A percentile compares a stretch with the other conserved stretches of the same genome.
These are phyloP conservation scores for Suillus variegatus DNA, from an alignment of 768 basidiomycete genomes.

Conservation along the genomic window DNA sequence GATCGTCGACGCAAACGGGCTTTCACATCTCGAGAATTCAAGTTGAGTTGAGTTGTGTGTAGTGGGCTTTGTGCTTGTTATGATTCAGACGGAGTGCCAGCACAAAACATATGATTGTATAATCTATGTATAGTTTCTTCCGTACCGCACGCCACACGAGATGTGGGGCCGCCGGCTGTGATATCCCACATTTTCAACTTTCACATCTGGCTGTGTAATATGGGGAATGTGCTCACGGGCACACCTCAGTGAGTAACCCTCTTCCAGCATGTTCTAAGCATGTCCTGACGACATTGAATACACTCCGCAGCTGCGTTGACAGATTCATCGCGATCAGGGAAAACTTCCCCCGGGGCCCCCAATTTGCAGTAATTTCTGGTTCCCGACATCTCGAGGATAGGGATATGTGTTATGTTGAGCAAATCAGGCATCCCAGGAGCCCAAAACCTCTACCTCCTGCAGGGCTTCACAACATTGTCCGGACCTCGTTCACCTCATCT, in stretches of 20 bases:
- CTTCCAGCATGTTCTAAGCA: not conserved
- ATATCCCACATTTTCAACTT: not conserved
- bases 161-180: not conserved
- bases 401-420: not conserved
- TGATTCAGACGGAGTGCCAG: not conserved
- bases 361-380: not conserved
- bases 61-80: not conserved
- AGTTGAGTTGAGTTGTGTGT: not conserved
- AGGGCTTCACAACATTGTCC: slow-evolving; percentile 26
- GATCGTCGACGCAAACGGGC: not conserved
- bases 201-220: not conserved
- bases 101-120: not conserved
- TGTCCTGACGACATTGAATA: not conserved
- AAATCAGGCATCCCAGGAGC: slow-evolving; percentile 10
- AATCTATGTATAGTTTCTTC: not conserved
- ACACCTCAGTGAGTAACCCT: not conserved
- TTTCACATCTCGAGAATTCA: not conserved
- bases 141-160: not conserved
- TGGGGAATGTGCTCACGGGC: not conserved
- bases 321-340: not conserved
- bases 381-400: not conserved
- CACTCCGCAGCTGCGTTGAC: not conserved
- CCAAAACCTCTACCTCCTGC: slow-evolving; percentile 7
- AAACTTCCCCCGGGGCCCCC: not conserved
- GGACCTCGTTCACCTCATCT: slow-evolving; percentile 26